Conservation (phyloP, 2,329 filamentous ascomycete genomes). For the Aureobasidium sp. region DNA sequence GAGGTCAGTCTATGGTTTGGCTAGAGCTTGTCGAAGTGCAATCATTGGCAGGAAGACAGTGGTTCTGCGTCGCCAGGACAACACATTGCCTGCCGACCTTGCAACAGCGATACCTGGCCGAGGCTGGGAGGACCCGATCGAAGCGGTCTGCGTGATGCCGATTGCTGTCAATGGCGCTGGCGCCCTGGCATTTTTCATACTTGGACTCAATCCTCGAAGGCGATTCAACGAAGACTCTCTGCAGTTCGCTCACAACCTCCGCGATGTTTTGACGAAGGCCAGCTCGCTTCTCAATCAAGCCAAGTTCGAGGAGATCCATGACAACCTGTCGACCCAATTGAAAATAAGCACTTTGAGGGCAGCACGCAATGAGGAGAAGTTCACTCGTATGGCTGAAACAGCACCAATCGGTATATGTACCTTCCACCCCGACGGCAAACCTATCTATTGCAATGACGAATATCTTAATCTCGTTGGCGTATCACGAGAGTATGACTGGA, state of each 20-base stretch:
- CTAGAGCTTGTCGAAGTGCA: conserved; percentile 18
- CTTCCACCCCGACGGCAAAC: conserved; percentile 29
- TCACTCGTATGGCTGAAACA: conserved; percentile 34
- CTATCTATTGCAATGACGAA: conserved; percentile 35
- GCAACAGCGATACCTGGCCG: conserved; percentile 9
- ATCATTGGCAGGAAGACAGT: conserved; percentile 3
- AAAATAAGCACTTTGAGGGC: conserved; percentile 26
- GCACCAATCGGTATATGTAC: conserved; percentile 37
- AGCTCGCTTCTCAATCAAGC: conserved; percentile 33
- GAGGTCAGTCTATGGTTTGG: conserved; percentile 4
- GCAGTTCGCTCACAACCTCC: conserved; percentile 31
- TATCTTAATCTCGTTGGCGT: conserved; percentile 32
- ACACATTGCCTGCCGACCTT: conserved; percentile 11
- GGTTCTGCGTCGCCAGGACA: conserved; percentile 4
- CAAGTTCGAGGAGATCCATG: conserved; percentile 32
- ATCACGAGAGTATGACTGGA: conserved; percentile 20
- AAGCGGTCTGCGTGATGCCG: conserved; percentile 16
- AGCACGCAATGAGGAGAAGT: conserved; percentile 32
- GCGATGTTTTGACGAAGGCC: conserved; percentile 33
- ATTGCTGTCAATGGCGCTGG: conserved; percentile 28
- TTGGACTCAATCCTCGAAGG: conserved; percentile 34
- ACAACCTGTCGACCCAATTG: conserved; percentile 32
- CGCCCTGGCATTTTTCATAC: conserved; percentile 34
- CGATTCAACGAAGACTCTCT: conserved; percentile 35
- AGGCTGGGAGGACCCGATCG: conserved; percentile 10